These are phyloP conservation scores for Mycena amicta DNA, from an alignment of 768 basidiomycete genomes.

Conservation along the genomic window DNA sequence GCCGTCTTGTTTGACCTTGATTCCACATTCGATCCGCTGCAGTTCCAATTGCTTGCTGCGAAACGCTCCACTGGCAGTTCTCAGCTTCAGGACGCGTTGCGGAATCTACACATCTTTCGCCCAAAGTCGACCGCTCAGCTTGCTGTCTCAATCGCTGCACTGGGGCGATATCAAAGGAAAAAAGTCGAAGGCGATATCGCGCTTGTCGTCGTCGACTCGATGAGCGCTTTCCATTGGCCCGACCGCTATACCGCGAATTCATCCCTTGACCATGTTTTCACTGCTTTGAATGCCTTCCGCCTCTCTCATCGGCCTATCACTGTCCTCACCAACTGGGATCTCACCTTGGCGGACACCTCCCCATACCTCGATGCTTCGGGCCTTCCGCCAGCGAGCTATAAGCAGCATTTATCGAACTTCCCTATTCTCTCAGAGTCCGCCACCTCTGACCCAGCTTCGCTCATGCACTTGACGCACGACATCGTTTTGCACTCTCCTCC, in stretches of 20 bases:
- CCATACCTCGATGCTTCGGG: conserved; percentile 26
- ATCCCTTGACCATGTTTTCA: conserved; percentile 49
- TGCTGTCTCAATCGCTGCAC: conserved; percentile 61
- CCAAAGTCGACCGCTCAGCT: conserved; percentile 71
- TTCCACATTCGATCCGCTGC: conserved; percentile 58
- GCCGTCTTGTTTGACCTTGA: conserved; percentile 76
- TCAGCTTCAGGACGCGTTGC: conserved; percentile 43
- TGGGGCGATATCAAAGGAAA: conserved; percentile 53
- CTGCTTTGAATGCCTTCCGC: conserved; percentile 51
- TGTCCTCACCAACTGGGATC: conserved; percentile 66
- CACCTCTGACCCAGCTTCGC: conserved; percentile 4
- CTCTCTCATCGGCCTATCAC: conserved; percentile 51
- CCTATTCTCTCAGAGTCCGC: conserved; percentile 34
- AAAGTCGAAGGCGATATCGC: conserved; percentile 61
- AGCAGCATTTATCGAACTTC: conserved; percentile 55
- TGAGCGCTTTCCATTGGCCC: conserved; percentile 77
- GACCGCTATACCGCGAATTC: conserved; percentile 56
- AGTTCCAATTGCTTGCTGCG: conserved; percentile 50
- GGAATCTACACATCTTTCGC: conserved; percentile 65
- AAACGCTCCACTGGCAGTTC: conserved; percentile 19
- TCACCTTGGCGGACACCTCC: conserved; percentile 34
- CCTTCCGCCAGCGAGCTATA: conserved; percentile 39
- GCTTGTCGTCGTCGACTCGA: conserved; percentile 72
- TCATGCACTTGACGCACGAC: conserved; percentile 26
- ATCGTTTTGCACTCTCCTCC: conserved; percentile 21